Evolutionary conservation across 2,329 filamentous ascomycete species (phyloP), one percentile per base, ranked within the genome.

Genomic region (Fusarium protoensiforme): DNA sequence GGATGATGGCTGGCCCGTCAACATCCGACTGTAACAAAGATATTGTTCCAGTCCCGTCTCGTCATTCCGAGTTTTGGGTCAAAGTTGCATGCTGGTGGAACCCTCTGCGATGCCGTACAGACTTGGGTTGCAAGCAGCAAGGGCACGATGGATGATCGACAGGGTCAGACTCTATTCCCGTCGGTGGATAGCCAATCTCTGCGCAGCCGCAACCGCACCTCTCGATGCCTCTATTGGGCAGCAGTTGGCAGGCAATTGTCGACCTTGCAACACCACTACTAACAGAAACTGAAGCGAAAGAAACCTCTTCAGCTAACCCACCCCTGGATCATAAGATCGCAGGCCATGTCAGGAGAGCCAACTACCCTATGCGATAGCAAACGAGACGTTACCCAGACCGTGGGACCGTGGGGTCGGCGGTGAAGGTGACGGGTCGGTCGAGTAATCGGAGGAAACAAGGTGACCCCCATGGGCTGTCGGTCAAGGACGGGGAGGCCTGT

Each of bases 381-480:
- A 65, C 41, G 61, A 61, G 53, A 56, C 61, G 41, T 72, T 72
- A 61, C 39, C 59, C 36, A 39, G 27, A 58, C 54, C 60, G 62
- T 72, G 61, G 67, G 27, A 61, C 59, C 60, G 64, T 71, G 61
- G 69, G 67, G 72, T 71, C 69, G 39, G 69, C 69, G 72, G 72
- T 71, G 69, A 72, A 63, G 62, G 53, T 59, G 39, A 46, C 53
- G 29, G 54, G 24, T 51, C 33, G 27, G 33, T 64, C 71, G 64
- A 72, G 71, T 67, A 62, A 70, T 61, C 59, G 41, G 59, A 54
- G 61, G 61, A 56, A 48, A 35, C 58, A 72, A 66, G 66, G 66
- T 62, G 69, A 64, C 61, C 71, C 64, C 64, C 65, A 67, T 67
- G 64, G 57, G 64, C 56, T 60, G 56, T 70, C 61, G 60, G 62